Base-by-base conservation (phyloP, 495 filamentous ascomycete species). In the Neurospora sp. region DNA sequence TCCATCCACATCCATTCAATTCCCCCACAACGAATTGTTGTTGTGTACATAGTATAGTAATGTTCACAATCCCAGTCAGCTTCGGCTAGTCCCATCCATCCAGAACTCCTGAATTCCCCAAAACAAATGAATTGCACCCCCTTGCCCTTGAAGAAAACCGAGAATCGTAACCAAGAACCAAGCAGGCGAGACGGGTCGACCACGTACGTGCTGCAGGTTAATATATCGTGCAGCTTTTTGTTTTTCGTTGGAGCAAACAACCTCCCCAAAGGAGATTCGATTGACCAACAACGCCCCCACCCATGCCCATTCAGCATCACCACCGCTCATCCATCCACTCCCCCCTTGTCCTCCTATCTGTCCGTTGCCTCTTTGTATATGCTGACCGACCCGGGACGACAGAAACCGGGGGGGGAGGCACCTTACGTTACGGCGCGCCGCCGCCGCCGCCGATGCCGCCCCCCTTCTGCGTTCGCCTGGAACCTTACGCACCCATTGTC, bases 211-310 rank as follows among this genome's bases (percentile, higher is more conserved):
- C 53, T 73, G 76, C 74, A 76, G 70, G 44, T 68, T 71, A 77
- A 76, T 77, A 76, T 77, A 74, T 74, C 70, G 70, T 76, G 76
- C 76, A 77, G 72, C 46, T 66, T 71, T 46, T 68, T 71, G 48
- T 31, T 61, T 61, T 61, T 61, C 53, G 53, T 61, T 61, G 53
- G 53, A 69, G 76, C 74, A 77, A 73, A 76, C 72, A 72, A 72
- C 53, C 14, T 35, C 53, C 53, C 53, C 53, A 61, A 61, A 61
- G 18, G 53, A 61, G 14, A 35, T 35, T 35, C 22, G 27, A 61
- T 61, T 61, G 53, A 61, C 53, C 27, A 61, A 31, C 53, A n/a
- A 44, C 71, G 71, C 40, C 73, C 71, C 70, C 69, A 48, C 69
- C 72, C 41, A 75, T 31, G 39, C 27, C 12, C n/a, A 6, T 16